Evolutionary conservation across 2,329 filamentous ascomycete genomes (phyloP).

Genomic region (Dendryphion nanum): DNA sequence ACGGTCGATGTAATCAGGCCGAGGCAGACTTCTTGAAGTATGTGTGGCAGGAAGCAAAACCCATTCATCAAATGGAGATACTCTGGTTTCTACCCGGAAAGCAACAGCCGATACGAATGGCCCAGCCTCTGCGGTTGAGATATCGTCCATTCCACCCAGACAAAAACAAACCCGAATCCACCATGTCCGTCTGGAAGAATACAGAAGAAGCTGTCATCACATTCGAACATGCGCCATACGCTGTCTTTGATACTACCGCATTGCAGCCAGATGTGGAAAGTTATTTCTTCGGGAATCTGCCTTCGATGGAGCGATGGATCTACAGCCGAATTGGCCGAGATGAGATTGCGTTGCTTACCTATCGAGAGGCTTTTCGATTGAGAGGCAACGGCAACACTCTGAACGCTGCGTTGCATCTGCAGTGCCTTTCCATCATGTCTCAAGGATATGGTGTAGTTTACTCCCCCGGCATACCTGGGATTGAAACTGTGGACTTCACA

Average conservation of each 20-base stretch:
- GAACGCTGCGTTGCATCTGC: slow-evolving; percentile 30
- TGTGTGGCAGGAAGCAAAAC: slow-evolving; percentile 25
- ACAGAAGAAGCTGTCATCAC: slow-evolving; percentile 24
- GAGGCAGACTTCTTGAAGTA: slow-evolving; percentile 22
- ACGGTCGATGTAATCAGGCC: slow-evolving; percentile 35
- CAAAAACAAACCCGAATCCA: slow-evolving; percentile 21
- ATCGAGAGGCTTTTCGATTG: slow-evolving; percentile 31
- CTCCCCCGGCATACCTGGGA: slow-evolving; percentile 29
- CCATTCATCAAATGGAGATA: slow-evolving; percentile 30
- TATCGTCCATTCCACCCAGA: slow-evolving; percentile 29
- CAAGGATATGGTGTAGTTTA: slow-evolving; percentile 38
- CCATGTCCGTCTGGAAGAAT: slow-evolving; percentile 29
- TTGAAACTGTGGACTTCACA: slow-evolving; percentile 31
- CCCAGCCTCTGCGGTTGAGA: slow-evolving; percentile 22
- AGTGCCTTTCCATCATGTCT: slow-evolving; percentile 35
- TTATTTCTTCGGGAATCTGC: slow-evolving; percentile 27
- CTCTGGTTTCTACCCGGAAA: slow-evolving; percentile 34
- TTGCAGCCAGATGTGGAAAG: slow-evolving; percentile 25
- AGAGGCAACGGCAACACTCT: slow-evolving; percentile 17
- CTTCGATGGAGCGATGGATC: slow-evolving; percentile 31
- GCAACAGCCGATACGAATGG: slow-evolving; percentile 26
- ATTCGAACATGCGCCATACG: slow-evolving; percentile 33
- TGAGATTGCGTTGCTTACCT: slow-evolving; percentile 28
- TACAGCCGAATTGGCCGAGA: slow-evolving; percentile 27
- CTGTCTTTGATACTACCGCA: slow-evolving; percentile 31